phyloP scores from a whole-genome alignment of 192 early-diverging fungal species.

The Linnemannia schmuckeri region DNA sequence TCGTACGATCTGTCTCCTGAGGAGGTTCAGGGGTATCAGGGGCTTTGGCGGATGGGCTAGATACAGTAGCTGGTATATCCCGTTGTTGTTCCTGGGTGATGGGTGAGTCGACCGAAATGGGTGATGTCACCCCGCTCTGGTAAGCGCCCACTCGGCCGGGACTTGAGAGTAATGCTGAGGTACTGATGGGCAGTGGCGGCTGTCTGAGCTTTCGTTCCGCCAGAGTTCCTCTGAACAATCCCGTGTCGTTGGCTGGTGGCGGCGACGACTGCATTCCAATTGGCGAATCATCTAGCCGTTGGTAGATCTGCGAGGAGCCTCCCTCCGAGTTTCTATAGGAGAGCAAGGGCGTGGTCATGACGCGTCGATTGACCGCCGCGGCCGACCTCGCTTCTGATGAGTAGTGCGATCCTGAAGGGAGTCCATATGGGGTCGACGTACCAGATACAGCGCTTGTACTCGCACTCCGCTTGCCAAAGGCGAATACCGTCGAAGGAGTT shows the following conservation, averaged over 20 bases:
- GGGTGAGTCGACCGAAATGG: conserved; percentile 2
- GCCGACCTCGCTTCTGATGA: not conserved
- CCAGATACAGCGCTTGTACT: conserved; percentile 9
- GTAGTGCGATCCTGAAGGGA: not conserved
- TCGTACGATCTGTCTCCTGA: not conserved
- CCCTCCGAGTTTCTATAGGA: conserved; percentile 4
- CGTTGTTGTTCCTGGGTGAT: not conserved
- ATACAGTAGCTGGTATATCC: not conserved
- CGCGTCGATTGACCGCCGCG: not conserved
- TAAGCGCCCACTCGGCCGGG: not conserved
- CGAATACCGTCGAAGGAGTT: not conserved
- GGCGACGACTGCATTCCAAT: not conserved
- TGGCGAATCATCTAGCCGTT: not conserved
- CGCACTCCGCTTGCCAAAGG: conserved; percentile 4
- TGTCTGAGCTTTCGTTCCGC: conserved; percentile 4
- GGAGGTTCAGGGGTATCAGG: not conserved
- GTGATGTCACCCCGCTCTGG: not conserved
- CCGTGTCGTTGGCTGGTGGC: not conserved
- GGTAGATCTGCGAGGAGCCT: not conserved
- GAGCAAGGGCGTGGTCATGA: not conserved
- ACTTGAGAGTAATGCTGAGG: not conserved
- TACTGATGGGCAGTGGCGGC: conserved; percentile 10
- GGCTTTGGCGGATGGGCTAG: not conserved
- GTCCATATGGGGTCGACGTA: not conserved
- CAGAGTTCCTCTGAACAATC: not conserved